Percentiles rank a stretch among this genome's conserved stretches.
Conservation (phyloP, 495 filamentous ascomycete genomes). For the Penicillium arizonense region DNA sequence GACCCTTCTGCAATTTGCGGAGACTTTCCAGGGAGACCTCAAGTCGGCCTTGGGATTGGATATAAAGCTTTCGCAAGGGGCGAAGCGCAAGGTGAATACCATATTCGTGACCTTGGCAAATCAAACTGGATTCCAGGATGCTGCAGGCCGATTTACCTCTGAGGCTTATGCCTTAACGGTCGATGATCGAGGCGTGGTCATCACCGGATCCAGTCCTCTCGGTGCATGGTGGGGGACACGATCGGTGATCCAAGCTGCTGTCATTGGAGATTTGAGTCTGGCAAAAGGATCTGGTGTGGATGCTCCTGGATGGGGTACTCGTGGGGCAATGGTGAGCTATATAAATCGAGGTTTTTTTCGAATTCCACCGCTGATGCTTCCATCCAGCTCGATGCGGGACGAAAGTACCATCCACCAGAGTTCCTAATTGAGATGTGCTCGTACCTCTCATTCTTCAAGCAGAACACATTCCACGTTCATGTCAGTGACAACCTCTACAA, state of each 20-base stretch:
- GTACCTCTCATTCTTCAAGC: slow-evolving; percentile 55
- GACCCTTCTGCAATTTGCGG: slow-evolving; percentile 40
- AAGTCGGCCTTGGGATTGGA: slow-evolving; percentile 24
- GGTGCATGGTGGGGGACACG: slow-evolving; percentile 54
- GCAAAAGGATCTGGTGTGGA: slow-evolving; percentile 39
- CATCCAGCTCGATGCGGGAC: slow-evolving; percentile 41
- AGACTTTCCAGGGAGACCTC: slow-evolving; percentile 41
- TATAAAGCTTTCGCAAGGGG: slow-evolving; percentile 18
- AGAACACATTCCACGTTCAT: slow-evolving; percentile 53
- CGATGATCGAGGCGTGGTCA: slow-evolving; percentile 32
- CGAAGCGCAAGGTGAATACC: slow-evolving; percentile 16
- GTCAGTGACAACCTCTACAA: slow-evolving; percentile 51
- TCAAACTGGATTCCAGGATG: slow-evolving; percentile 37
- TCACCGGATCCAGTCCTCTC: slow-evolving; percentile 49
- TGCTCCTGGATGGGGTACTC: slow-evolving; percentile 46
- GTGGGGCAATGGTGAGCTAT: slow-evolving; percentile 40
- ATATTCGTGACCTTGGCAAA: slow-evolving; percentile 48
- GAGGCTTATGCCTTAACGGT: slow-evolving; percentile 49
- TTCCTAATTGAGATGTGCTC: slow-evolving; percentile 52
- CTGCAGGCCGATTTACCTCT: slow-evolving; percentile 36
- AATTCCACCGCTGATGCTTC: neutral
- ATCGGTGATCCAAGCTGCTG: slow-evolving; percentile 45
- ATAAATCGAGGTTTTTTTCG: too few relatives aligned
- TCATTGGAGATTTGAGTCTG: slow-evolving; percentile 31
- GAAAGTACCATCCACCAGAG: slow-evolving; percentile 50